Percentiles rank a stretch among this genome's conserved stretches.
phyloP scores from a whole-genome alignment of 106 monocot species.

The Dioscorea zingiberensis region DNA sequence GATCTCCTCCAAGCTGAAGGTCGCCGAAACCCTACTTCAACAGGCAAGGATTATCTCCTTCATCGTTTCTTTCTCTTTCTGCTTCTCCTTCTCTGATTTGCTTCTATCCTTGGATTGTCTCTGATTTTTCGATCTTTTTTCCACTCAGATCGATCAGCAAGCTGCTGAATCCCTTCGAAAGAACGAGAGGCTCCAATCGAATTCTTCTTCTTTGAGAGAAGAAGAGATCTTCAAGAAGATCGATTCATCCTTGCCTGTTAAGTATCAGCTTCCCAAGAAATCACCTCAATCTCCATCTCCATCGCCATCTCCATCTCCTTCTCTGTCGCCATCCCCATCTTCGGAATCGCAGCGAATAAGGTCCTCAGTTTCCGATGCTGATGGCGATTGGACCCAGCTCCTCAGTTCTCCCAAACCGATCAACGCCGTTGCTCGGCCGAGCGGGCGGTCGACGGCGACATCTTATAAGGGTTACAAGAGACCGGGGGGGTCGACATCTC shows the following conservation, averaged over 20 bases:
- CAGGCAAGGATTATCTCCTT: constrained; percentile 26
- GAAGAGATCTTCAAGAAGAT: constrained; percentile 9
- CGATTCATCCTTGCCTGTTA: constrained; percentile 28
- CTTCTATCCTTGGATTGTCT: no score
- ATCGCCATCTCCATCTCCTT: not conserved
- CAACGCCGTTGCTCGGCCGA: not conserved
- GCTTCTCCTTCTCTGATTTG: no score
- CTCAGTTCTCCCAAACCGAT: constrained; percentile 39
- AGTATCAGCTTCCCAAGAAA: constrained; percentile 38
- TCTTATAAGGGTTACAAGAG: not conserved
- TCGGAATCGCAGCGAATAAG: not conserved
- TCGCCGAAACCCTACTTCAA: constrained; percentile 78
- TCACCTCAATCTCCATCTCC: constrained; percentile 1
- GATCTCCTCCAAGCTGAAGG: constrained; percentile 94
- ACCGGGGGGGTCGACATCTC: not conserved
- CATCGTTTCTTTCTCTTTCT: not conserved
- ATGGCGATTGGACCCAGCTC: constrained; percentile 79
- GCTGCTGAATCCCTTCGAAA: constrained; percentile 79
- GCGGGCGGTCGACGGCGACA: not conserved
- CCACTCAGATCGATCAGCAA: constrained; percentile 84
- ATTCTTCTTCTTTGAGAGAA: not conserved
- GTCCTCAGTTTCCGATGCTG: constrained; percentile 8
- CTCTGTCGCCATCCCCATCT: not conserved
- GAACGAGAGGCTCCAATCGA: constrained; percentile 8
- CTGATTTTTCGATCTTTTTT: not conserved